Conservation (phyloP, 305 asterid species). For the Solanum hybrid region DNA sequence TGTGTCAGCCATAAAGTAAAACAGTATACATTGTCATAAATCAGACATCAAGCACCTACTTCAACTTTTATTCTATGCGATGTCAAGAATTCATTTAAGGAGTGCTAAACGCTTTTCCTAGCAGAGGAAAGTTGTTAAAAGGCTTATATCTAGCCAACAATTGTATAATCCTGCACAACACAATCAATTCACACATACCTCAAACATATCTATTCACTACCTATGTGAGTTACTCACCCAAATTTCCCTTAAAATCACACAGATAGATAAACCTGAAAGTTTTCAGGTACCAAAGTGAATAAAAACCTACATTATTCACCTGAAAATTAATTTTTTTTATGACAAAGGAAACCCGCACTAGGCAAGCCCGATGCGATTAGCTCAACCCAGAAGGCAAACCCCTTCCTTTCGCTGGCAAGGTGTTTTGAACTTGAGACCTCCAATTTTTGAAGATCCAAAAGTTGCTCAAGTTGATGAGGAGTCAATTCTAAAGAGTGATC, state of each 20-base stretch:
- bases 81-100: background rate
- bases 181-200: background rate
- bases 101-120: background rate
- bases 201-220: background rate
- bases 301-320: background rate
- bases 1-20: background rate
- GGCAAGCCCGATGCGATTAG: background rate
- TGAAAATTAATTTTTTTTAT: background rate
- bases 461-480: background rate
- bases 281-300: background rate
- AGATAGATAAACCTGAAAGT: background rate
- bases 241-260: background rate
- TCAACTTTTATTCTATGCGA: background rate
- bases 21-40: background rate
- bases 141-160: background rate
- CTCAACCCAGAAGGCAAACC: background rate
- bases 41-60: background rate
- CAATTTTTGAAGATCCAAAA: background rate
- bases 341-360: background rate
- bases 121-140: background rate
- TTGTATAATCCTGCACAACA: background rate
- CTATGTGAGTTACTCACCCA: background rate
- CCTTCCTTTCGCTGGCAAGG: background rate
- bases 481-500: background rate
- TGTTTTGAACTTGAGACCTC: background rate